Conservation (phyloP, 1,284 basidiomycete genomes). For the Fomitiporia mediterranea region DNA sequence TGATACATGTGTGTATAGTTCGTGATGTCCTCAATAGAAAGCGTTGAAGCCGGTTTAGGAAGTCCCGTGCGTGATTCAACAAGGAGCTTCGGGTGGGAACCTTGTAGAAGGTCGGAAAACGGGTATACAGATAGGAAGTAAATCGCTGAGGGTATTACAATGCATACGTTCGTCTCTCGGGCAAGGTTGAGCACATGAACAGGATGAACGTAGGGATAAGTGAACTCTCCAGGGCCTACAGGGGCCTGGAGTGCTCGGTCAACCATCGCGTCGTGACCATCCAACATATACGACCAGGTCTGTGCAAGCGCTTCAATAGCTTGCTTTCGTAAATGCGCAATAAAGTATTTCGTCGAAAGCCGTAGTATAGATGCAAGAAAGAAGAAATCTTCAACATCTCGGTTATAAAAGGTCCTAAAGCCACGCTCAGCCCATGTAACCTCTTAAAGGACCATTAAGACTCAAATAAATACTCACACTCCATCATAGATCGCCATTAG, state of each 20-base stretch:
- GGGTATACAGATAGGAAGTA: conserved; percentile 59
- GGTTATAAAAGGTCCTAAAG: conserved; percentile 38
- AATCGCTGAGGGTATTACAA: conserved; percentile 47
- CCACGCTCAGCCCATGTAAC: too few species aligned
- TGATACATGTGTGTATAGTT: conserved; percentile 57
- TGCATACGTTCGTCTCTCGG: conserved; percentile 44
- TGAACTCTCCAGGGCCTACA: conserved; percentile 33
- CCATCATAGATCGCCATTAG: conserved; percentile 56
- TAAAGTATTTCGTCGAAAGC: conserved; percentile 55
- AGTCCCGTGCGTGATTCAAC: conserved; percentile 36
- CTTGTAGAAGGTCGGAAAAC: conserved; percentile 43
- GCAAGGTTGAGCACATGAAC: conserved; percentile 56
- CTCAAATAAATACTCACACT: conserved; percentile 36
- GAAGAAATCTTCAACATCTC: conserved; percentile 46
- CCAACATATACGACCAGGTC: conserved; percentile 50
- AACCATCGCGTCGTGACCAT: conserved; percentile 54
- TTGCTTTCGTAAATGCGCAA: conserved; percentile 42
- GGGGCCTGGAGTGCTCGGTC: conserved; percentile 43
- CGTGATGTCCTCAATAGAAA: conserved; percentile 40
- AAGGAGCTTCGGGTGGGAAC: conserved; percentile 50
- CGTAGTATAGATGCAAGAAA: conserved; percentile 50
- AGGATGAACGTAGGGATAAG: conserved; percentile 57
- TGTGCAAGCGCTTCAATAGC: conserved; percentile 45
- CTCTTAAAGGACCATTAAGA: neutral
- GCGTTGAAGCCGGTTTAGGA: conserved; percentile 43